These are phyloP conservation scores for Rubroshorea leprosula DNA, from an alignment of 345 rosid genomes.

Conservation along the genomic window DNA sequence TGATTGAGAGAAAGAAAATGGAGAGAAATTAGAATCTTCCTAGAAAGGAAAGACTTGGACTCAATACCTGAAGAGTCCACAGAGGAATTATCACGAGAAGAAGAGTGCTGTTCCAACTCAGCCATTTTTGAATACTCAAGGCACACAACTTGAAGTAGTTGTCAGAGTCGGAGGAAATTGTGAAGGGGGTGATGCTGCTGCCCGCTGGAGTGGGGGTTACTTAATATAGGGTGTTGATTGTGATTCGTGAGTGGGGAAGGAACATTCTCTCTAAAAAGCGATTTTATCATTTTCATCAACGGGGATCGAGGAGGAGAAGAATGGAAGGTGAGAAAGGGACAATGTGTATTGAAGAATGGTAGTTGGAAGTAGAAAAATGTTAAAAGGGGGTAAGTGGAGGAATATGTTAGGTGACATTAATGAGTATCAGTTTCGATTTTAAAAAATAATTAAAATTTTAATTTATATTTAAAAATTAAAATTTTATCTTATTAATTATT, in stretches of 20 bases:
- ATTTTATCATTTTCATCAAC: neutral
- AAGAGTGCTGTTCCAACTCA: conserved; percentile 13
- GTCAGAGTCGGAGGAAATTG: neutral
- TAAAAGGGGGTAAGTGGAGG: neutral
- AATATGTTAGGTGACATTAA: neutral
- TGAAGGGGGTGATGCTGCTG: neutral
- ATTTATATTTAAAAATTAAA: too few relatives aligned
- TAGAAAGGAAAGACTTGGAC: neutral
- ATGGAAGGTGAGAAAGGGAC: neutral
- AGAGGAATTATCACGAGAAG: conserved; percentile 10
- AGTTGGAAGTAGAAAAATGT: neutral
- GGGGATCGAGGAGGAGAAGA: neutral
- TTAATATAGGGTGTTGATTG: neutral
- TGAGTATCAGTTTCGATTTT: neutral
- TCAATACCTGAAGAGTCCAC: neutral
- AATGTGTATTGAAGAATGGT: neutral
- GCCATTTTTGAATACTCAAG: conserved; percentile 14
- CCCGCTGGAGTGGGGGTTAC: neutral
- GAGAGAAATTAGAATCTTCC: neutral
- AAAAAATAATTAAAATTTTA: too few relatives aligned
- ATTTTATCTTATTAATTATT: too few relatives aligned
- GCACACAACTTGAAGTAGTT: neutral
- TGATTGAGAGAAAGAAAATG: neutral
- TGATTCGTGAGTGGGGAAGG: conserved; percentile 1
- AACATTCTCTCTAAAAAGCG: neutral